Base-by-base conservation (phyloP, 352 stramenopile species). In the Pythium guiyangense region DNA sequence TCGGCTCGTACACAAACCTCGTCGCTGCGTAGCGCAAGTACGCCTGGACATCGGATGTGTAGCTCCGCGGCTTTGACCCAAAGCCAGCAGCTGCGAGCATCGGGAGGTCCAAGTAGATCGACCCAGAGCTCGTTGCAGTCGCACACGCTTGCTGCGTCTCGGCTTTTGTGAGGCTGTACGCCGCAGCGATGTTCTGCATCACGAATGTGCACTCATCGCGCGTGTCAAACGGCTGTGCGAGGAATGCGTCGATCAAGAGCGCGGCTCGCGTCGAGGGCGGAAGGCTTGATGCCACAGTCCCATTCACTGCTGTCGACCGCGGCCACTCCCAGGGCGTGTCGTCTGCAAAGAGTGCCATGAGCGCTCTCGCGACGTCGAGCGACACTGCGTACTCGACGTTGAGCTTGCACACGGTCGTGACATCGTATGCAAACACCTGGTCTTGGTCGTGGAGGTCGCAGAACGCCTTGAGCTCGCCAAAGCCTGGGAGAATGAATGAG, bases 1-100 rank as follows among this genome's bases (percentile, higher is more conserved):
- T 57, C 12, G 72, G 67, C 50, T 88, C 78, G 37, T 76, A 88
- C 1, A 64, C 63, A 26, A 84, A 85, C 52, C 81, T 84, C 6
- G 78, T 81, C 18, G 74, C 78, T 2, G 57, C 57, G 45, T 88
- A 81, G 10, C 63, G 66, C 27, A 88, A 35, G 48, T 82, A 86
- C 3, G 64, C 60, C 40, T 88, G 75, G 20, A 86, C 34, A 51
- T 86, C 74, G 5, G 52, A 54, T 18, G 71, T 64, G 42, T 70
- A 64, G 8, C 43, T 57, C 2, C 65, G 37, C 12, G 63, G 63
- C 5, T 79, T 69, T 8, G 48, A 40, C 0, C 59, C 15, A 6
- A 86, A 64, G 12, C 64, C 63, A 20, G 68, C 63, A 2, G 48
- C 27, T 20, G 53, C 12, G 0, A 88, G 61, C 12, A 67, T 42